Base-by-base conservation (phyloP, 106 monocot genomes). In the Chionographis japonica region DNA sequence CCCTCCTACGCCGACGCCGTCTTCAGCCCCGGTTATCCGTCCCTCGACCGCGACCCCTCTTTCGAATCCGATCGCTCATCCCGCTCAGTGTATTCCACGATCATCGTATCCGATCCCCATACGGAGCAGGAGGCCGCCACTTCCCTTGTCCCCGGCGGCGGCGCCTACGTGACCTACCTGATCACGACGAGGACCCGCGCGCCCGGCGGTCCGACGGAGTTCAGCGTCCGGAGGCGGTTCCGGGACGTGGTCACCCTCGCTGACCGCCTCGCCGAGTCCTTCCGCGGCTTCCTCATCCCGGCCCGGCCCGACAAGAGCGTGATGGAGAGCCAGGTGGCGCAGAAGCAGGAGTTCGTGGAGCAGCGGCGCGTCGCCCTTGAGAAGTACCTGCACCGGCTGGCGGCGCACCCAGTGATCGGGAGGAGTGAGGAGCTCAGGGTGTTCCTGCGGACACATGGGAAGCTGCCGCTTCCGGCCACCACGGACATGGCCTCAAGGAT, bases 311-410 rank as follows among this genome's bases (percentile, higher is more conserved):
- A 95, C 61, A 95, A 95, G 86, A 79, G 64, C 73, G 78, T 89
- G 17, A 78, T 95, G 12, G 95, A 95, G 78, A 78, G 86, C 74
- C 91, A 91, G 84, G 77, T 95, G 56, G 92, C 92, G 95, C 88
- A 95, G 79, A 84, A 80, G 80, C 76, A 84, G 27, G 95, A 95
- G 57, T 95, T 95, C 66, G 91, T 95, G 1, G 84, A 91, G 75
- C 95, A 84, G 75, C 81, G 95, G n/a, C 66, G 92, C n/a, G 39
- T 63, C 0, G 86, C 89, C 8, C 72, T 82, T 3, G 77, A 82
- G 73, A 82, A 77, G 77, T 82, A 82, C 68, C 63, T 82, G 14
- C 20, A 68, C 10, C 67, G 77, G 54, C 69, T 82, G 12, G 76
- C 77, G 4, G 56, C 35, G 12, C 81, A 82, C 37, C 81, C 81